Percentiles rank a stretch among this genome's conserved stretches.
Evolutionary conservation across 495 filamentous ascomycete genomes (phyloP).

Genomic region (Xylaria cubensis): DNA sequence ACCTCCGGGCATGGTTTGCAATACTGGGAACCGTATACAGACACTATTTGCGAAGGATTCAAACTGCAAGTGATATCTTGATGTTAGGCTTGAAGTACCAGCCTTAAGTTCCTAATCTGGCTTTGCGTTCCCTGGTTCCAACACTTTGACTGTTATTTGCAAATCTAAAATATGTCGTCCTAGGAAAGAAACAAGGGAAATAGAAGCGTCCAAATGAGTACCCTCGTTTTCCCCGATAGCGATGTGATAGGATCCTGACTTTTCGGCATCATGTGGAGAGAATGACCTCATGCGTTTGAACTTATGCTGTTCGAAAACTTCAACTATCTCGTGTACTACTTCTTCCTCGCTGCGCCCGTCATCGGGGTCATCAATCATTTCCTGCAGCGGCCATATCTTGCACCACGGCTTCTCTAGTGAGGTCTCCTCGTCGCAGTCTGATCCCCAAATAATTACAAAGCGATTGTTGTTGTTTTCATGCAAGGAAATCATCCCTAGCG

Average conservation of each 20-base stretch:
- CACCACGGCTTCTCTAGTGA: neutral
- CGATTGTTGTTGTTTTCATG: neutral
- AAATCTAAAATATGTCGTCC: neutral
- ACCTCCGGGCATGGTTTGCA: too few relatives aligned
- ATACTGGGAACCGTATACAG: neutral
- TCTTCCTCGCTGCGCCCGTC: neutral
- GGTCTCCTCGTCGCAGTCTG: neutral
- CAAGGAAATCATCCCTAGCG: neutral
- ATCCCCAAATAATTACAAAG: neutral
- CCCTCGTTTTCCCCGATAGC: neutral
- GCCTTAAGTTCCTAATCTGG: neutral
- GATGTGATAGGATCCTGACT: neutral
- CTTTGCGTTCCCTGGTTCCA: neutral
- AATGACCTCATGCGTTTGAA: neutral
- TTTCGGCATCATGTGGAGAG: neutral
- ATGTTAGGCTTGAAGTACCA: neutral
- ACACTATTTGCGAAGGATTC: neutral
- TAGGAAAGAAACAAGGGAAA: neutral
- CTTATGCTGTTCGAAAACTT: neutral
- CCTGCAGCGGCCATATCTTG: neutral
- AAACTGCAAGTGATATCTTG: neutral
- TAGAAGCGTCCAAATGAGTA: neutral
- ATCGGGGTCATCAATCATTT: neutral
- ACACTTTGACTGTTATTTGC: neutral
- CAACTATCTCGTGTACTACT: conserved; percentile 1